Evolutionary conservation across 768 basidiomycete species (phyloP).

Genomic region (Tephrocybe sp.): DNA sequence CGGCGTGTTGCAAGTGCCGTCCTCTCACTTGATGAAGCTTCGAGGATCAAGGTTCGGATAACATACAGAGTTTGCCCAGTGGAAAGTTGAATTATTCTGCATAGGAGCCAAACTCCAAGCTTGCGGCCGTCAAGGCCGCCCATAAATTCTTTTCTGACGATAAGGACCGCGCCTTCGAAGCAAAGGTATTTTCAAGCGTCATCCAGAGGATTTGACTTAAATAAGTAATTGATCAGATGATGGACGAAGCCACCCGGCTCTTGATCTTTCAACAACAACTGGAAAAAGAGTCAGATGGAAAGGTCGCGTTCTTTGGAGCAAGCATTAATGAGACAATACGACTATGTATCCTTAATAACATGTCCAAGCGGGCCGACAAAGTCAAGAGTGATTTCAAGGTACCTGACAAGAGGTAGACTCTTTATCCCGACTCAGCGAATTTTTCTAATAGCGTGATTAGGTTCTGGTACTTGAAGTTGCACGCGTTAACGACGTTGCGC

Average conservation of each 20-base stretch:
- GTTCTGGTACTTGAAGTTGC: constrained; percentile 92
- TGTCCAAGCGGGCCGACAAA: constrained; percentile 87
- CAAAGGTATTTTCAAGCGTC: constrained; percentile 54
- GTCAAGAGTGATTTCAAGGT: constrained; percentile 89
- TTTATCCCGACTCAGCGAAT: not conserved
- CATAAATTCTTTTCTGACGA: constrained; percentile 95
- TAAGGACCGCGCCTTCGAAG: constrained; percentile 87
- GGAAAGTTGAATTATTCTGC: not conserved
- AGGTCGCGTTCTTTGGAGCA: constrained; percentile 75
- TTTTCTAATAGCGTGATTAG: constrained; percentile 35
- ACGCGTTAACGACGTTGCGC: constrained; percentile 70
- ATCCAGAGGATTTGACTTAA: not conserved
- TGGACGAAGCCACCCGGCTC: constrained; percentile 81
- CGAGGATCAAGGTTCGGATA: constrained; percentile 53
- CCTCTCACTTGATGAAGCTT: constrained; percentile 83
- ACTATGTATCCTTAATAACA: constrained; percentile 69
- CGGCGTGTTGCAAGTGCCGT: constrained; percentile 89
- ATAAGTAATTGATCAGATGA: constrained; percentile 57
- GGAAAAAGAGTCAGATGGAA: constrained; percentile 81
- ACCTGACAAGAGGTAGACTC: constrained; percentile 81
- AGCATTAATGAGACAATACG: constrained; percentile 88
- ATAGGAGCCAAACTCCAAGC: constrained; percentile 72
- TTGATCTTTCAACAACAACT: constrained; percentile 80
- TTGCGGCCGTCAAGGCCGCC: constrained; percentile 73
- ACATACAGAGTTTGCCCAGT: no score